These are phyloP conservation scores for Apiospora phragmitis DNA, from an alignment of 2,329 filamentous ascomycete genomes.

Conservation along the genomic window DNA sequence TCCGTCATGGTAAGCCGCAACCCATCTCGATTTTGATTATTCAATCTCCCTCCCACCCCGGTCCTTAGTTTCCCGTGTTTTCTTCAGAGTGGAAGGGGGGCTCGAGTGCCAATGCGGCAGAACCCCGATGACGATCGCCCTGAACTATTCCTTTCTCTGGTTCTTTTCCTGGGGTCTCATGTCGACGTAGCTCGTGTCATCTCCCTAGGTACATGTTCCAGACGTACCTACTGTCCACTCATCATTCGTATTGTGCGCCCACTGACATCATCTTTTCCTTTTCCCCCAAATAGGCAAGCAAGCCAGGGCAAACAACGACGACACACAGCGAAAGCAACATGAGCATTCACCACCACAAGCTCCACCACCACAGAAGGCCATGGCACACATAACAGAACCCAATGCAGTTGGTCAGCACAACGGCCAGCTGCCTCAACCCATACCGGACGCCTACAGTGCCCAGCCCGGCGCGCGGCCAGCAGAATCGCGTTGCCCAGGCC, in stretches of 20 bases:
- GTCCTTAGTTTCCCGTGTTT: constrained; percentile 3
- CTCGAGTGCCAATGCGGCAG: constrained; percentile 5
- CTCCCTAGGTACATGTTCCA: neutral
- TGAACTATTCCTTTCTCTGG: constrained; percentile 6
- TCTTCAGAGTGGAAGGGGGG: neutral
- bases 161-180: constrained; percentile 6
- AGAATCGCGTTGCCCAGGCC: constrained; percentile 69
- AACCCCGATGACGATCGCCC: neutral
- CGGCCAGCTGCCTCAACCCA: constrained; percentile 44
- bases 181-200: constrained; percentile 8
- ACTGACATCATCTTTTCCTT: constrained; percentile 33
- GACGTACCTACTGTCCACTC: constrained; percentile 3
- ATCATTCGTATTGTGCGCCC: constrained; percentile 16
- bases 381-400: constrained; percentile 48
- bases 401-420: constrained; percentile 37
- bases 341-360: constrained; percentile 50
- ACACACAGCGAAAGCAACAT: constrained; percentile 46
- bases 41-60: constrained; percentile 12
- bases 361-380: constrained; percentile 52
- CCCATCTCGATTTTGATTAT: constrained; percentile 14
- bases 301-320: constrained; percentile 66
- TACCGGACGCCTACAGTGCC: constrained; percentile 61
- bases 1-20: constrained; percentile 72
- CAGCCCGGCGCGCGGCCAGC: constrained; percentile 54
- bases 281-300: constrained; percentile 68